phyloP scores from a whole-genome alignment of 805 yeast species.

The Schizosaccharomyces lindneri region DNA sequence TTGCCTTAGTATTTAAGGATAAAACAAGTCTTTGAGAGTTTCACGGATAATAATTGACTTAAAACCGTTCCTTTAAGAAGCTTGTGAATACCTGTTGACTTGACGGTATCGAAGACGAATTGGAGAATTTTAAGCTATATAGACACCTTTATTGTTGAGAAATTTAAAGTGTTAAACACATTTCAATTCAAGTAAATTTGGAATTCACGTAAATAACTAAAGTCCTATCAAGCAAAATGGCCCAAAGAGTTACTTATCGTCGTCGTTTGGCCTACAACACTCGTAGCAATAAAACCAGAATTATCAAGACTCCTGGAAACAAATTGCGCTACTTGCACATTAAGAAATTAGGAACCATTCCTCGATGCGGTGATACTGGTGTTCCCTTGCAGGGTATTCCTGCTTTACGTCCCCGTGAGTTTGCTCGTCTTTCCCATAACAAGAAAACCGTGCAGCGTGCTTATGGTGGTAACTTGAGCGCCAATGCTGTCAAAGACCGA shows the following conservation, averaged over 20 bases:
- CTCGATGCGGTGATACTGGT: constrained; percentile 40
- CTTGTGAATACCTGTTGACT: too few relatives aligned
- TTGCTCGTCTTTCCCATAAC: constrained; percentile 84
- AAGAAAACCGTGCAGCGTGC: constrained; percentile 98
- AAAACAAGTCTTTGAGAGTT: too few relatives aligned
- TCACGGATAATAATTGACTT: too few relatives aligned
- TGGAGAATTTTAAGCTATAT: too few relatives aligned
- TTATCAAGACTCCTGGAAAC: constrained; percentile 99
- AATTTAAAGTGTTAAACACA: too few relatives aligned
- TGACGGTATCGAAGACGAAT: too few relatives aligned
- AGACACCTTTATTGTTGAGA: too few relatives aligned
- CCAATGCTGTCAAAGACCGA: constrained; percentile 79
- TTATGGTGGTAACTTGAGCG: constrained; percentile 98
- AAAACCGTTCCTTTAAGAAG: too few relatives aligned
- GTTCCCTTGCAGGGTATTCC: constrained; percentile 21
- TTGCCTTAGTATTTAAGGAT: too few relatives aligned
- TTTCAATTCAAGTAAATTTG: too few relatives aligned
- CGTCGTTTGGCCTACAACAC: constrained; percentile 44
- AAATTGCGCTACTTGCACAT: constrained; percentile 92
- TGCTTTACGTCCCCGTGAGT: constrained; percentile 93
- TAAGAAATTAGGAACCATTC: constrained; percentile 66
- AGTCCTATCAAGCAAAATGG: not conserved
- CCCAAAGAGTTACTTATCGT: constrained; percentile 3
- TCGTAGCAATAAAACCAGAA: constrained; percentile 97
- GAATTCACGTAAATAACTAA: too few relatives aligned